A percentile compares a stretch with the other conserved stretches of the same genome.
phyloP scores from a whole-genome alignment of 228 moss, liverwort and hornwort species.

The Sphagnum fallax region DNA sequence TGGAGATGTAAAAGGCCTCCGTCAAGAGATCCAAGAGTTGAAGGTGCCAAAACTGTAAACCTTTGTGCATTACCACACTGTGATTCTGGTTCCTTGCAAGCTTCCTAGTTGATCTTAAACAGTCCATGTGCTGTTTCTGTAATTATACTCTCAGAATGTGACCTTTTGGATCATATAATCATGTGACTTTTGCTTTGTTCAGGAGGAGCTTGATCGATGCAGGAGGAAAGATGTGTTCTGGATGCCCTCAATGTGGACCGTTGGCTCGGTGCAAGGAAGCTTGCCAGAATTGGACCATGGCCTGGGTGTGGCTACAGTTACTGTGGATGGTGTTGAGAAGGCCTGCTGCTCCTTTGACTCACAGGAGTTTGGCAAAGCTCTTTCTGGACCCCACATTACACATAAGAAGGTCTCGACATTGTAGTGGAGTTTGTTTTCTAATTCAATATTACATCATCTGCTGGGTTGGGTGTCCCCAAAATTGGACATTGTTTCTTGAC shows the following conservation, averaged over 20 bases:
- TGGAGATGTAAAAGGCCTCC: conserved; percentile 76
- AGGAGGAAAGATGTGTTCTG: conserved; percentile 63
- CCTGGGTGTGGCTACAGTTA: conserved; percentile 31
- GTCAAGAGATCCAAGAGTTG: conserved; percentile 86
- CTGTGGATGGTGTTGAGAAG: conserved; percentile 35
- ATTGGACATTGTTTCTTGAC: no score
- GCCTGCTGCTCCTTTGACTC: conserved; percentile 42
- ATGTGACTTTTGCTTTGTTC: conserved; percentile 1
- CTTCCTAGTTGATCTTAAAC: background rate
- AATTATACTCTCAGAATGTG: no score
- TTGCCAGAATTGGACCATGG: conserved; percentile 25
- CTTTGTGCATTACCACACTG: background rate
- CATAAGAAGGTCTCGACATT: conserved; percentile 29
- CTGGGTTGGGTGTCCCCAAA: no score
- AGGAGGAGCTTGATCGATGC: conserved; percentile 81
- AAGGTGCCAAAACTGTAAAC: conserved; percentile 30
- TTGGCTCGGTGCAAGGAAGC: conserved; percentile 30
- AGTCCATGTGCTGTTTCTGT: no score
- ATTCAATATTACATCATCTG: no score
- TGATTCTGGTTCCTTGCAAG: background rate
- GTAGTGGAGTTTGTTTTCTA: no score
- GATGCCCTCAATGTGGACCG: conserved; percentile 47
- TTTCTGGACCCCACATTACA: conserved; percentile 35
- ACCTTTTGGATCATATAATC: background rate
- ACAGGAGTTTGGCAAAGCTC: conserved; percentile 42